Evolutionary conservation across 208 protist genomes (phyloP).

Genomic region (Trypanosoma avium): DNA sequence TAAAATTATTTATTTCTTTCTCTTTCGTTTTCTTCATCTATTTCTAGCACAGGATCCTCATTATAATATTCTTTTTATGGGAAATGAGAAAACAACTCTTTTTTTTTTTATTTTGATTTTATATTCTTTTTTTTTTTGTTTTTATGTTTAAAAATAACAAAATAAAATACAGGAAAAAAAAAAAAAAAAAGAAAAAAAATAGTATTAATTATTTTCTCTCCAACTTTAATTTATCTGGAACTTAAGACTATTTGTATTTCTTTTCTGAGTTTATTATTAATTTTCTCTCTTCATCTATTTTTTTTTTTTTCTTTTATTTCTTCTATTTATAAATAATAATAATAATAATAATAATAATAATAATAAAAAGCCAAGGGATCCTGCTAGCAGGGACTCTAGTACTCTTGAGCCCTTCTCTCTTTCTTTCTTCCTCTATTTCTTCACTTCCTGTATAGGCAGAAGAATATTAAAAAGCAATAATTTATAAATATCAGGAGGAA

Average conservation of each 20-base stretch:
- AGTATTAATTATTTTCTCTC: conserved; percentile 4
- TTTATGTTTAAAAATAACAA: too few relatives aligned
- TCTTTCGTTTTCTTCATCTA: not conserved
- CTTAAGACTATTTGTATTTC: conserved; percentile 15
- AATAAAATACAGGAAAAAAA: too few relatives aligned
- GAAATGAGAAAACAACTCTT: conserved; percentile 3
- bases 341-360: not conserved
- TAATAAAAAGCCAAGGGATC: not conserved
- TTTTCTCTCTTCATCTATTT: conserved; percentile 22
- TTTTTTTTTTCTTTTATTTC: conserved; percentile 20
- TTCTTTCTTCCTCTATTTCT: conserved; percentile 24
- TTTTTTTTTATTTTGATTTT: conserved; percentile 26
- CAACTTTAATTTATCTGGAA: conserved; percentile 9
- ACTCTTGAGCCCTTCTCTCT: not conserved
- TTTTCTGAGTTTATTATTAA: conserved; percentile 5
- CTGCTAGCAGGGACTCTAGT: too few relatives aligned
- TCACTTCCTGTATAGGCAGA: conserved; percentile 14
- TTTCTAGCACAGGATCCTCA: too few relatives aligned
- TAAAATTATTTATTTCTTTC: not conserved
- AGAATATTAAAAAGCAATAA: conserved; percentile 19
- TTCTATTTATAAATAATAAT: not conserved
- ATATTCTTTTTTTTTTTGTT: conserved; percentile 19
- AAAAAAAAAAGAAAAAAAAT: not conserved
- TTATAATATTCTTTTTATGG: not conserved
- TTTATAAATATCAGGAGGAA: not conserved